A percentile compares a stretch with the other conserved stretches of the same genome.
These are phyloP conservation scores for Nannochloris sp. DNA, from an alignment of 139 green algal species.

Conservation along the genomic window DNA sequence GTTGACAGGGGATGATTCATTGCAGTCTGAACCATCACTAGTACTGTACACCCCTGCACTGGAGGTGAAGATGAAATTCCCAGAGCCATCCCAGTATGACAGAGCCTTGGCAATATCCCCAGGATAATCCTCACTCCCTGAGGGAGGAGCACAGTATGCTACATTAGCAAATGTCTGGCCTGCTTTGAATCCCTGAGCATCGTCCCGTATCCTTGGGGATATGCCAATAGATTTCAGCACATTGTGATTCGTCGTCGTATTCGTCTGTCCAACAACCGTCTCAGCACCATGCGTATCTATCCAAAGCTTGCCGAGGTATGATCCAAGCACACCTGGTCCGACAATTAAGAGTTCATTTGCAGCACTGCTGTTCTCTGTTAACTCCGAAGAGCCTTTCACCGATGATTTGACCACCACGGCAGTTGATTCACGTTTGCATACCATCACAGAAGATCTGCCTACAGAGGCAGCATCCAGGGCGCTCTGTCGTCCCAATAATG, in stretches of 20 bases:
- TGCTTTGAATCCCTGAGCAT: slow-evolving; percentile 5
- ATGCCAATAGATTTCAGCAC: slow-evolving; percentile 68
- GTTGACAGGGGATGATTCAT: slow-evolving; percentile 53
- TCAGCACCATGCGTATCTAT: slow-evolving; percentile 41
- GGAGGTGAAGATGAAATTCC: slow-evolving; percentile 86
- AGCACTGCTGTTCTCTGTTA: background rate
- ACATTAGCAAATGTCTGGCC: slow-evolving; percentile 66
- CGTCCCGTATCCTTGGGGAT: slow-evolving; percentile 35
- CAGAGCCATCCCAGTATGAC: slow-evolving; percentile 68
- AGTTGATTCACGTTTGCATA: too few relatives aligned
- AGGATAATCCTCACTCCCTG: slow-evolving; percentile 75
- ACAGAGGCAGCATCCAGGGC: too few relatives aligned
- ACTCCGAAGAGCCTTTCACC: too few relatives aligned
- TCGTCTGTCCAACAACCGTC: slow-evolving; percentile 82
- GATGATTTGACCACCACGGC: too few relatives aligned
- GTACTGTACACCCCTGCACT: slow-evolving; percentile 67
- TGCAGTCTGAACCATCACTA: slow-evolving; percentile 52
- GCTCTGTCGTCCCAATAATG: too few relatives aligned
- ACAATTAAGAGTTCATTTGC: slow-evolving; percentile 60
- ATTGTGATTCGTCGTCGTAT: slow-evolving; percentile 69
- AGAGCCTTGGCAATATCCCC: slow-evolving; percentile 59
- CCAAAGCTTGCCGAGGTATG: slow-evolving; percentile 71
- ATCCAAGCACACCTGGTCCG: slow-evolving; percentile 81
- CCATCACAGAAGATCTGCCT: too few relatives aligned
- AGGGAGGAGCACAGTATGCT: slow-evolving; percentile 82